These are phyloP conservation scores for Alternaria gaisen DNA, from an alignment of 2,329 filamentous ascomycete genomes.

Conservation along the genomic window DNA sequence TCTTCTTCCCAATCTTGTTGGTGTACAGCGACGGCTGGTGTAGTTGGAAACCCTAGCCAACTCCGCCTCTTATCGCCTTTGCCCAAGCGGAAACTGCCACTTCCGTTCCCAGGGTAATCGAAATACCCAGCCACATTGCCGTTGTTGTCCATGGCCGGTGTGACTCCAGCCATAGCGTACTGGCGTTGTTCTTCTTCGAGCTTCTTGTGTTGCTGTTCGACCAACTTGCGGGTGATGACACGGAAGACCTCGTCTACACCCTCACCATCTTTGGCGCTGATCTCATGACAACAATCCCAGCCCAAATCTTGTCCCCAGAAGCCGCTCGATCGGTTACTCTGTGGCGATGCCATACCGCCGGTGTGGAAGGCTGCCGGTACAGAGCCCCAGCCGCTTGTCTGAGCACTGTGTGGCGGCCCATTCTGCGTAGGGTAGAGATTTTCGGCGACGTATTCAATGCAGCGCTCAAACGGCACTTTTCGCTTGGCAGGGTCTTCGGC, in stretches of 20 bases:
- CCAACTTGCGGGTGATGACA: constrained; percentile 83
- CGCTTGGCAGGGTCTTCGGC: constrained; percentile 80
- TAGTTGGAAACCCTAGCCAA: constrained; percentile 70
- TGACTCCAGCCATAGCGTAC: constrained; percentile 54
- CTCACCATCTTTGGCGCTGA: constrained; percentile 91
- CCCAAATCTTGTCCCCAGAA: constrained; percentile 94
- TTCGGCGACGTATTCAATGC: constrained; percentile 94
- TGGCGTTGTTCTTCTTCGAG: constrained; percentile 61
- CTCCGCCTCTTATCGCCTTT: constrained; percentile 70
- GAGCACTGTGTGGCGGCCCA: constrained; percentile 27
- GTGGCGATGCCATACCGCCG: constrained; percentile 56
- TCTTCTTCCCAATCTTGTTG: constrained; percentile 48
- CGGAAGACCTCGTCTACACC: constrained; percentile 97
- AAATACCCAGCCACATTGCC: constrained; percentile 56
- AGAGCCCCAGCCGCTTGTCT: constrained; percentile 37
- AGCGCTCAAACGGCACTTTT: constrained; percentile 91
- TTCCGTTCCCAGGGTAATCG: constrained; percentile 58
- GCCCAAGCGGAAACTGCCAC: constrained; percentile 68
- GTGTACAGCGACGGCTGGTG: constrained; percentile 44
- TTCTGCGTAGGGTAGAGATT: constrained; percentile 78
- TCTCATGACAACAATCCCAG: constrained; percentile 98
- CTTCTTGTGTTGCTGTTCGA: constrained; percentile 73
- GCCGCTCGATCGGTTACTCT: constrained; percentile 68
- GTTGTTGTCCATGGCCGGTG: constrained; percentile 52
- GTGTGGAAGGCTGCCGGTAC: constrained; percentile 50